Evolutionary conservation across 805 yeast species (phyloP), one percentile per base, ranked within the genome.

Genomic region (Lipomyces sp.): DNA sequence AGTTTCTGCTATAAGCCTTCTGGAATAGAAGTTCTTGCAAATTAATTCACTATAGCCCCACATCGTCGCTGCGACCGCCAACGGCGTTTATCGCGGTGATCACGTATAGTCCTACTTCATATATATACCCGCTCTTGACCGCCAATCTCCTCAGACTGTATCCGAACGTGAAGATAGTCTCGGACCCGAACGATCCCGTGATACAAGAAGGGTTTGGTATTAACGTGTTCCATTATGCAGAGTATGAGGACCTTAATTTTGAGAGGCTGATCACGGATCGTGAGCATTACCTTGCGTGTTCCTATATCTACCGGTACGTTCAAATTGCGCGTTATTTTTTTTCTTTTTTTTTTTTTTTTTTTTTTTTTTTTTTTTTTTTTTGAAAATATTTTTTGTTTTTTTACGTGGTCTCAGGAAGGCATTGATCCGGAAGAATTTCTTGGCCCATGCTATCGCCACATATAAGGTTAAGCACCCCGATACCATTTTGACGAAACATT

Each of bases 231-330:
- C 97, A 92, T 66, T 92, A 86, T 76, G 93, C 92, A 24, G 98
- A 94, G 63, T 94, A 94, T 76, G 99, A 94, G 75, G 92, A 90
- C 58, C 78, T 92, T 30, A 90, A 93, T 73, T 84, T 92, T 74
- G 98, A 93, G 72, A 76, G 83, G 66, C 73, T 88, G 42, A 79
- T 80, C 73, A 64, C 77, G 24, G 76, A 80, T 32, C 80, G 83
- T 51, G 62, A 71, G 1, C 78, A 80, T 34, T 93, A 92, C 76
- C 79, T 86, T 63, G 81, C 90, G 1, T 90, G 93, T 68, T 87
- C 97, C 1, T 94, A 91, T 76, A 86, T 92, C 53, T 94, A 90
- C 77, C 82, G 70, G 69, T 66, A 56, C 15, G 68, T 24, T 11
- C 18, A 48, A 30, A 8, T 10, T 50, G 6, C 33, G 10, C 13